A percentile compares a stretch with the other conserved stretches of the same genome.
Conservation (phyloP, 2,329 filamentous ascomycete species). For the Didymella pomorum region DNA sequence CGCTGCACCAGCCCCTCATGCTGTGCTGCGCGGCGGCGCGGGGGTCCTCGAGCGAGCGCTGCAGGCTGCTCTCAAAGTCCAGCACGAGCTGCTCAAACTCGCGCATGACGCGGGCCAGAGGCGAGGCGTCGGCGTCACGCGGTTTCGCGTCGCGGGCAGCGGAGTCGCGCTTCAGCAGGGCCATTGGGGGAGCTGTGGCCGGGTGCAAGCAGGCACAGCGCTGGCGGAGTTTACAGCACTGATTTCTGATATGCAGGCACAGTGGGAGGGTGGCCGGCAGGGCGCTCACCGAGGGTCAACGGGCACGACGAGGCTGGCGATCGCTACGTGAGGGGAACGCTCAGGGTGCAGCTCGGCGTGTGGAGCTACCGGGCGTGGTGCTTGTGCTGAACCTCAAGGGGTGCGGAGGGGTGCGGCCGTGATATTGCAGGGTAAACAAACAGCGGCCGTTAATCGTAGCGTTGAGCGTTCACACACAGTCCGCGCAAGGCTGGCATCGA, state of each 20-base stretch:
- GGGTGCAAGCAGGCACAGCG: conserved; percentile 1
- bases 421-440: conserved; percentile 17
- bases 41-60: conserved; percentile 34
- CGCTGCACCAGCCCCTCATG: conserved; percentile 14
- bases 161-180: conserved; percentile 36
- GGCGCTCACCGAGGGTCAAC: conserved; percentile 3
- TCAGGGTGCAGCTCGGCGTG: conserved; percentile 6
- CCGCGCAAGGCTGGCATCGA: conserved; percentile 23
- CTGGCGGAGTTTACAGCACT: not conserved
- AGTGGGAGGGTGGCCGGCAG: not conserved
- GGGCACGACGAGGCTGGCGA: conserved; percentile 6
- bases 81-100: conserved; percentile 45
- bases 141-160: conserved; percentile 29
- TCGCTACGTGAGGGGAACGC: conserved; percentile 8
- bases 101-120: conserved; percentile 44
- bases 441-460: conserved; percentile 18
- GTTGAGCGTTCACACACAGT: conserved; percentile 8
- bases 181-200: conserved; percentile 34
- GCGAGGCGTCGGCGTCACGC: conserved; percentile 19
- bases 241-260: not conserved
- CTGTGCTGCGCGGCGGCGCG: conserved; percentile 4
- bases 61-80: conserved; percentile 41
- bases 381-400: conserved; percentile 1
- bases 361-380: not conserved
- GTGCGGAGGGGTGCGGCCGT: conserved; percentile 5